These are phyloP conservation scores for Suhomyces yuchorum DNA, from an alignment of 1,139 yeast genomes.

Conservation along the genomic window DNA sequence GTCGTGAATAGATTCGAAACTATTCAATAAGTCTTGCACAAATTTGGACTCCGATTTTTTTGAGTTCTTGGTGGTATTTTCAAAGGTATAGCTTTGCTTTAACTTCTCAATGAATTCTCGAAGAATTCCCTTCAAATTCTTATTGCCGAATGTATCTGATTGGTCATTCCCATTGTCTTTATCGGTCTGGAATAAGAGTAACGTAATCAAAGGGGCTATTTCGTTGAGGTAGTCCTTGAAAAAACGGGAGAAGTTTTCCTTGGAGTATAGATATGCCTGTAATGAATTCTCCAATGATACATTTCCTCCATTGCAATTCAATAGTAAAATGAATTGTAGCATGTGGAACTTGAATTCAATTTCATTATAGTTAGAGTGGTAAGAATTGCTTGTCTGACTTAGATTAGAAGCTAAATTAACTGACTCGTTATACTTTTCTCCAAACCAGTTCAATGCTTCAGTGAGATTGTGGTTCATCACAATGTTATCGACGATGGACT, in stretches of 20 bases:
- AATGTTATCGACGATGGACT: constrained; percentile 42
- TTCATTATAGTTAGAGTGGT: constrained; percentile 13
- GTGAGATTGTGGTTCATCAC: constrained; percentile 36
- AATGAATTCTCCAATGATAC: constrained; percentile 30
- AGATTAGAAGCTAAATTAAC: constrained; percentile 5
- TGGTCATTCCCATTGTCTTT: constrained; percentile 12
- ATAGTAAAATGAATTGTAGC: constrained; percentile 53
- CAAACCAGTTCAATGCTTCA: constrained; percentile 41
- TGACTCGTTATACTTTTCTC: constrained; percentile 24
- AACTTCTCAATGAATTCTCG: constrained; percentile 29
- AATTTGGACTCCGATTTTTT: constrained; percentile 33
- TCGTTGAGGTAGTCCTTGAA: constrained; percentile 40
- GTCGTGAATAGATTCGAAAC: constrained; percentile 42
- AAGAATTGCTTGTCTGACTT: constrained; percentile 6
- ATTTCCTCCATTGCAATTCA: constrained; percentile 29
- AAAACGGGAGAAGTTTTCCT: constrained; percentile 51
- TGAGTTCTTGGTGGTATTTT: constrained; percentile 20
- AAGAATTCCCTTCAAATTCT: constrained; percentile 24
- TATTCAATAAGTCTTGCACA: constrained; percentile 41
- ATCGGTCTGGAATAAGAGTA: constrained; percentile 40
- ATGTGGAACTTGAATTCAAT: constrained; percentile 67
- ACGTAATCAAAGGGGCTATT: constrained; percentile 56
- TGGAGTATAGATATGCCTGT: constrained; percentile 59
- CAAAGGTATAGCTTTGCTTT: constrained; percentile 28
- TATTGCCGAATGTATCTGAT: constrained; percentile 18